A percentile compares a stretch with the other conserved stretches of the same genome.
Conservation (phyloP, 2,329 filamentous ascomycete species). For the Fusarium sp. region DNA sequence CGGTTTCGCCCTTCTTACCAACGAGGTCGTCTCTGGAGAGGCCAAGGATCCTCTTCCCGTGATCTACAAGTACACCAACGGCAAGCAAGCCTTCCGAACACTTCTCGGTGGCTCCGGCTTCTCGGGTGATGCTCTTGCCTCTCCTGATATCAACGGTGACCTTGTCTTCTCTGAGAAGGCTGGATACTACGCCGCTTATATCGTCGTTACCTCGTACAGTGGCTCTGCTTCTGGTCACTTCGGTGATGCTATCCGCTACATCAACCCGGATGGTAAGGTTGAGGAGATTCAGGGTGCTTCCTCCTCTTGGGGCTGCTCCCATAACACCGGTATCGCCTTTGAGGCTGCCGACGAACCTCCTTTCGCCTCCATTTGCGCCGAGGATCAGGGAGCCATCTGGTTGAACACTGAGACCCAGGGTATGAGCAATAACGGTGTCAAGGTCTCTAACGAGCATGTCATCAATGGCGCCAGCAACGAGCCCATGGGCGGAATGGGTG, state of each 20-base stretch:
- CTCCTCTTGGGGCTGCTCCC: slow-evolving; percentile 69
- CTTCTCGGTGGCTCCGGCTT: slow-evolving; percentile 68
- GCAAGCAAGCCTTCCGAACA: slow-evolving; percentile 67
- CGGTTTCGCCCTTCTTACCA: slow-evolving; percentile 71
- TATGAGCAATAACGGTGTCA: slow-evolving; percentile 64
- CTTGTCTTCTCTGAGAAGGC: slow-evolving; percentile 68
- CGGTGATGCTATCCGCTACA: slow-evolving; percentile 62
- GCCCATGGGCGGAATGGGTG: slow-evolving; percentile 71
- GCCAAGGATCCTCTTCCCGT: slow-evolving; percentile 65
- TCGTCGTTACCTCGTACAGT: slow-evolving; percentile 69
- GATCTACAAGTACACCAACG: slow-evolving; percentile 68
- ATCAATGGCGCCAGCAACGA: slow-evolving; percentile 69
- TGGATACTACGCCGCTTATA: slow-evolving; percentile 70
- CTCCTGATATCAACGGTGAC: slow-evolving; percentile 71
- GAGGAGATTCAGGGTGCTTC: slow-evolving; percentile 63
- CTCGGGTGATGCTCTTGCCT: slow-evolving; percentile 60
- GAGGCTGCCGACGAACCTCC: slow-evolving; percentile 68
- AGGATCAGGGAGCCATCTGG: slow-evolving; percentile 73
- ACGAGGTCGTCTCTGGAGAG: slow-evolving; percentile 64
- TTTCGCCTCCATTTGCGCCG: slow-evolving; percentile 68
- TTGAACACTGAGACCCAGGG: slow-evolving; percentile 69
- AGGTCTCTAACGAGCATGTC: slow-evolving; percentile 71
- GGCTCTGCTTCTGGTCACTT: slow-evolving; percentile 66
- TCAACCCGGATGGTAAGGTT: slow-evolving; percentile 62
- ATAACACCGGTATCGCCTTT: slow-evolving; percentile 73